phyloP scores from a whole-genome alignment of 202 grass and related monocot species.

The Elaeis oleifera region DNA sequence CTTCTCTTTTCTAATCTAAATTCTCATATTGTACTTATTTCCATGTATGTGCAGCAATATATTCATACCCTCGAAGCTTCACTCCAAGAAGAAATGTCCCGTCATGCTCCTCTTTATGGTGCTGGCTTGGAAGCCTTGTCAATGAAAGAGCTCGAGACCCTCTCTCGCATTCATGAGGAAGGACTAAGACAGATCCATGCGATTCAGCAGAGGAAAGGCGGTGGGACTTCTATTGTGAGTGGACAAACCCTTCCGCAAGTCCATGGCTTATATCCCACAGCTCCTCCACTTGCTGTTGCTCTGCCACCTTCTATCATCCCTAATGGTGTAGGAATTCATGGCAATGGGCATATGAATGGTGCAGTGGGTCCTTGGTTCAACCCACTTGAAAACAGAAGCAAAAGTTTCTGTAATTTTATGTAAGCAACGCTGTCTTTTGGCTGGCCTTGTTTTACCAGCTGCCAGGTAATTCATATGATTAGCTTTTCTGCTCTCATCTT shows the following conservation, averaged over 20 bases:
- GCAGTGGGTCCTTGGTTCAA: slow-evolving; percentile 46
- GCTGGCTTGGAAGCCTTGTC: slow-evolving; percentile 63
- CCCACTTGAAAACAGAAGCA: slow-evolving; percentile 29
- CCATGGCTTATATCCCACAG: slow-evolving; percentile 42
- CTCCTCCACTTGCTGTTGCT: slow-evolving; percentile 44
- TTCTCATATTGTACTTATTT: too few relatives aligned
- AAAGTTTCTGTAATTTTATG: slow-evolving; percentile 15
- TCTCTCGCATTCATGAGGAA: slow-evolving; percentile 73
- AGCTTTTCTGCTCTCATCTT: slow-evolving; percentile 38
- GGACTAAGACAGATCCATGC: slow-evolving; percentile 60
- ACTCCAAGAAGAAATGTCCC: slow-evolving; percentile 84
- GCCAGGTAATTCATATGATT: slow-evolving; percentile 39
- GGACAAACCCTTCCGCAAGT: slow-evolving; percentile 38
- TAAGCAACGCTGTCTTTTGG: slow-evolving; percentile 27
- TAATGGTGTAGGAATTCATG: slow-evolving; percentile 46
- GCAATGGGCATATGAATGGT: slow-evolving; percentile 52
- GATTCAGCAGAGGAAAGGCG: slow-evolving; percentile 55
- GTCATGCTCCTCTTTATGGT: slow-evolving; percentile 81
- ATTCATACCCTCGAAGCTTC: slow-evolving; percentile 75
- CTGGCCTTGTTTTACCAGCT: slow-evolving; percentile 31
- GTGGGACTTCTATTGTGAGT: slow-evolving; percentile 38
- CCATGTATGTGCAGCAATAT: slow-evolving; percentile 73
- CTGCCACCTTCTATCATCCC: slow-evolving; percentile 53
- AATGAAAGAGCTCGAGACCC: slow-evolving; percentile 64
- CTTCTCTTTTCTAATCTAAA: too few relatives aligned